Percentiles rank a stretch among this genome's conserved stretches.
Conservation (phyloP, 2,329 filamentous ascomycete genomes). For the Penicillium brasilianum region DNA sequence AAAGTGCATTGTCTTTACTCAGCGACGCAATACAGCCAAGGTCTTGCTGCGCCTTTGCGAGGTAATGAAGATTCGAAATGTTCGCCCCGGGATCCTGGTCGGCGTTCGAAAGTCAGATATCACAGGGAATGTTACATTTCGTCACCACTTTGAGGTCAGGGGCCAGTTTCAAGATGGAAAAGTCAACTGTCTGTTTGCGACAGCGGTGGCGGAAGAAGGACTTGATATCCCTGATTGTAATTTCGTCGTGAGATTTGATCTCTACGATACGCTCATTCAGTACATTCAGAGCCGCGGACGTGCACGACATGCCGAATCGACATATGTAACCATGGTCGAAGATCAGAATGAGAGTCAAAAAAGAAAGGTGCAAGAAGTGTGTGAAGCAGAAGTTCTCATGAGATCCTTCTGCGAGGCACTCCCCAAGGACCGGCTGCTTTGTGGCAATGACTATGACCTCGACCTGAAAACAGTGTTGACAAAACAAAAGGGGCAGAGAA, state of each 20-base stretch:
- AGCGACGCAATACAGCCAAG: conserved; percentile 76
- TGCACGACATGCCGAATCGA: conserved; percentile 76
- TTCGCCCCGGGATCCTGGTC: conserved; percentile 69
- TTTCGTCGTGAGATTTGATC: conserved; percentile 74
- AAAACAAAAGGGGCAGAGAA: conserved; percentile 57
- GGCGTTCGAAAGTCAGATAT: conserved; percentile 59
- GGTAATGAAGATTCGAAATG: conserved; percentile 60
- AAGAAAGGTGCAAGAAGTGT: conserved; percentile 59
- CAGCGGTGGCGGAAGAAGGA: conserved; percentile 69
- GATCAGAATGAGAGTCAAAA: conserved; percentile 68
- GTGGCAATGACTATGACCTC: conserved; percentile 63
- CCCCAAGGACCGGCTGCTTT: conserved; percentile 73
- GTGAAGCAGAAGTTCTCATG: conserved; percentile 61
- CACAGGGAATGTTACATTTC: conserved; percentile 68
- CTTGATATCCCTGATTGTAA: conserved; percentile 71
- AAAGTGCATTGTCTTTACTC: conserved; percentile 87
- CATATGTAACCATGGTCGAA: conserved; percentile 86
- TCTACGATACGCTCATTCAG: conserved; percentile 88
- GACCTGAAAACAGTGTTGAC: conserved; percentile 57
- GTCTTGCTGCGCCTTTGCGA: conserved; percentile 72
- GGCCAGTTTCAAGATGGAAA: conserved; percentile 62
- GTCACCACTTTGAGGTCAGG: conserved; percentile 75
- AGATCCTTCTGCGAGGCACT: conserved; percentile 76
- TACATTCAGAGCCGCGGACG: conserved; percentile 93
- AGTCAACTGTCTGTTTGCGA: conserved; percentile 55